Conservation (phyloP, 2,329 filamentous ascomycete genomes). For the Diplodia mutila region DNA sequence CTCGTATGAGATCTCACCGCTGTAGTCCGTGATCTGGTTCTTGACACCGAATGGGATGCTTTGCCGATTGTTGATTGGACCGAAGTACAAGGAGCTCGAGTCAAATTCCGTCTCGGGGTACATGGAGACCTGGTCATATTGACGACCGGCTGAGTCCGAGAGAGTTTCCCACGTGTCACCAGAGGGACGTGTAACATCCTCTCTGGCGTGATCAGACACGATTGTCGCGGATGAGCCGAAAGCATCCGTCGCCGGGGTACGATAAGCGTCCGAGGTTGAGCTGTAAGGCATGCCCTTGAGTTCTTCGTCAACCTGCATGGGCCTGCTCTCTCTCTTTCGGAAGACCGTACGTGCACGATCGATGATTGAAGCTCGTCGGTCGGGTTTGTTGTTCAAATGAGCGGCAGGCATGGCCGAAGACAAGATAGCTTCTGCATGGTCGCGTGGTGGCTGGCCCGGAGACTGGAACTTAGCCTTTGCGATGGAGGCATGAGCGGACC, state of each 20-base stretch:
- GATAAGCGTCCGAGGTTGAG: background rate
- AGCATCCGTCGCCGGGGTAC: background rate
- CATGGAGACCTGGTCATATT: background rate
- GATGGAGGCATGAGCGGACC: slow-evolving; percentile 21
- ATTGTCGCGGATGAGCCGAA: background rate
- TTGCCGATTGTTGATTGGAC: slow-evolving; percentile 9
- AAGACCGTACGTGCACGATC: slow-evolving; percentile 7
- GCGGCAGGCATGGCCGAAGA: background rate
- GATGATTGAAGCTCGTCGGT: background rate
- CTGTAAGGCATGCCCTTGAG: background rate
- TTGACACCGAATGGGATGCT: slow-evolving; percentile 25
- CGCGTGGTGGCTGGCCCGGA: background rate
- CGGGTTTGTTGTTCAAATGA: background rate
- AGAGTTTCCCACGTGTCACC: slow-evolving; percentile 10
- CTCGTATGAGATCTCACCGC: slow-evolving; percentile 9
- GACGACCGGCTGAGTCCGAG: background rate
- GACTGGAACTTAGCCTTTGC: background rate
- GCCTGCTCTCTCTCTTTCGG: background rate
- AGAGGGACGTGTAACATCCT: background rate
- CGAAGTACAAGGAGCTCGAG: slow-evolving; percentile 6
- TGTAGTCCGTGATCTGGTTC: slow-evolving; percentile 26
- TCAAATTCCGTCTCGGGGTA: background rate
- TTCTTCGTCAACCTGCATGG: background rate
- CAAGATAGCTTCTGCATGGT: background rate
- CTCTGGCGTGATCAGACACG: background rate